Percentiles rank a stretch among this genome's conserved stretches.
Evolutionary conservation across 495 filamentous ascomycete species (phyloP).

Genomic region (Glonium stellatum): DNA sequence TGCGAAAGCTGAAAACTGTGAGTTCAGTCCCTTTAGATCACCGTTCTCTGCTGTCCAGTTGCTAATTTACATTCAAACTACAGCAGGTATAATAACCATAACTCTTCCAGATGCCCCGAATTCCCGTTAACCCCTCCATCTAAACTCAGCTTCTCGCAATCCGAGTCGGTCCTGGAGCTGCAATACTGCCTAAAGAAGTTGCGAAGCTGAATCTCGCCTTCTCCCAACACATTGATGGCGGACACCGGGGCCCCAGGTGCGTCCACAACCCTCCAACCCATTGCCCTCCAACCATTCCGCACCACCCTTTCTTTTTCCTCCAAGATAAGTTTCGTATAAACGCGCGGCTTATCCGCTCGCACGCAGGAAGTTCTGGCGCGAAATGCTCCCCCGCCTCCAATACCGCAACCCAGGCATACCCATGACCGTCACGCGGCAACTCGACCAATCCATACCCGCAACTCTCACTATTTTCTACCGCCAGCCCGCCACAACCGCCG

Average conservation of each 20-base stretch:
- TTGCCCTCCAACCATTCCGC: not conserved
- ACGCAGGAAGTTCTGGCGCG: slow-evolving; percentile 75
- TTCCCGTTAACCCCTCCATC: slow-evolving; percentile 1
- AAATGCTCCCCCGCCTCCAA: slow-evolving; percentile 77
- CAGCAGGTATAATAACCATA: slow-evolving; percentile 38
- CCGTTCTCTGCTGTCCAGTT: not conserved
- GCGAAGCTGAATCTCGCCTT: slow-evolving; percentile 81
- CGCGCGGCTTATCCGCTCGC: not conserved
- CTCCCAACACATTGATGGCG: slow-evolving; percentile 54
- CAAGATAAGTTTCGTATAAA: not conserved
- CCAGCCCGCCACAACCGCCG: slow-evolving; percentile 12
- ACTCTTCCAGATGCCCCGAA: slow-evolving; percentile 6
- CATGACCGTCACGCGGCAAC: slow-evolving; percentile 69
- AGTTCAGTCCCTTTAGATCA: slow-evolving; percentile 29
- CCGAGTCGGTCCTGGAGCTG: slow-evolving; percentile 73
- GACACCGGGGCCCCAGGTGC: slow-evolving; percentile 76
- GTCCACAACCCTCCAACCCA: slow-evolving; percentile 6
- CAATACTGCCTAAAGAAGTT: slow-evolving; percentile 69
- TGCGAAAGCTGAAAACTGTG: slow-evolving; percentile 71
- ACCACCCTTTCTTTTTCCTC: not conserved
- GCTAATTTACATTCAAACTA: slow-evolving; percentile 22
- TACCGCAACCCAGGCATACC: slow-evolving; percentile 82
- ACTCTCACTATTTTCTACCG: slow-evolving; percentile 61
- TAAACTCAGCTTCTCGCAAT: slow-evolving; percentile 57
- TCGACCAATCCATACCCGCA: slow-evolving; percentile 51